Evolutionary conservation across 306 rosid genomes (phyloP).

Genomic region (Hippophae gyantsensis): DNA sequence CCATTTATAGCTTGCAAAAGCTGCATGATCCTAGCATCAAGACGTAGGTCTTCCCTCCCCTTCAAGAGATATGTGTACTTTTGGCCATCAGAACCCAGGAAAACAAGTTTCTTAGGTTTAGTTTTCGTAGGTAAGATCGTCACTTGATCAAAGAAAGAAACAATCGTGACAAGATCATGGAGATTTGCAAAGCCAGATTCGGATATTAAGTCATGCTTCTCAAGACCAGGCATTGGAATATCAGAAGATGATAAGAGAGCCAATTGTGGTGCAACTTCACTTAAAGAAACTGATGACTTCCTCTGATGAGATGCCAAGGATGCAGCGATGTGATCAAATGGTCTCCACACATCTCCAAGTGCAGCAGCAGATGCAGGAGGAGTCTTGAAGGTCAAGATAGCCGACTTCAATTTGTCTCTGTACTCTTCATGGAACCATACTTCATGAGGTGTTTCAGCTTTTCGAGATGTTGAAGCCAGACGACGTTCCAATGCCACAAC

Average conservation of each 20-base stretch:
- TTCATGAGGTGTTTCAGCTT: constrained; percentile 96
- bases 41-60: constrained; percentile 95
- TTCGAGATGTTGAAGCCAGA: constrained; percentile 82
- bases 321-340: constrained; percentile 81
- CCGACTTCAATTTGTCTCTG: constrained; percentile 59
- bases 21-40: constrained; percentile 97
- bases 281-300: constrained; percentile 71
- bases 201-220: constrained; percentile 53
- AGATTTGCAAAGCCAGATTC: constrained; percentile 48
- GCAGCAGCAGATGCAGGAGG: constrained; percentile 75
- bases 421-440: constrained; percentile 89
- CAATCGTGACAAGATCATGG: constrained; percentile 67
- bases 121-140: constrained; percentile 87
- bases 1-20: constrained; percentile 84
- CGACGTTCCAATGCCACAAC: constrained; percentile 95
- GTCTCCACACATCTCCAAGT: constrained; percentile 80
- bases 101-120: constrained; percentile 79
- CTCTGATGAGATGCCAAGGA: constrained; percentile 90
- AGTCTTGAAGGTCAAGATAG: constrained; percentile 60
- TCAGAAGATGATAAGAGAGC: constrained; percentile 74
- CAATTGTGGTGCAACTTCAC: constrained; percentile 80
- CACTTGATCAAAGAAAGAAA: constrained; percentile 72
- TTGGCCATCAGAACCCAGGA: constrained; percentile 88
- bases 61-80: constrained; percentile 85
- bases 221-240: constrained; percentile 98